A percentile compares a stretch with the other conserved stretches of the same genome.
Conservation (phyloP, 441 rosid species). For the Eutrema salsugineum region DNA sequence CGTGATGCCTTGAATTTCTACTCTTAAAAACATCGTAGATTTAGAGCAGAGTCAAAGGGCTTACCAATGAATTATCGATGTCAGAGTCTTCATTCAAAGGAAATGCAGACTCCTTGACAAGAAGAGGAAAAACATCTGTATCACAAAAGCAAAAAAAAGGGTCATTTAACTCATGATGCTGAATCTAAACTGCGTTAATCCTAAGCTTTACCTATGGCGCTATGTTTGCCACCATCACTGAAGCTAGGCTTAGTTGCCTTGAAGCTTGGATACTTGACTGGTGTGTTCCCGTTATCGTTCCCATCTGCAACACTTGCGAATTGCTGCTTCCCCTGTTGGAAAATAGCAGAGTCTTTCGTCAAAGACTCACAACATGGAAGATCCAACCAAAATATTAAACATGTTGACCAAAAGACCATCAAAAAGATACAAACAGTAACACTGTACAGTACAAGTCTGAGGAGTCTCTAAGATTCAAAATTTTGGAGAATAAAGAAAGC, state of each 20-base stretch:
- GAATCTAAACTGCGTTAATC: neutral
- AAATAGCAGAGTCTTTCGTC: neutral
- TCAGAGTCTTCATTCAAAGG: conserved; percentile 39
- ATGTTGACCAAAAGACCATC: neutral
- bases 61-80: conserved; percentile 42
- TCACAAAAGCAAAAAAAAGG: neutral
- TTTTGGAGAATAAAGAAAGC: neutral
- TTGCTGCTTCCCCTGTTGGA: conserved; percentile 39
- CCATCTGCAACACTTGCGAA: conserved; percentile 37
- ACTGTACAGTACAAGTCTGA: neutral
- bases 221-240: neutral
- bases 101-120: conserved; percentile 29
- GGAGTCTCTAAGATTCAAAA: neutral
- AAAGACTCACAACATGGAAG: neutral
- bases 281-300: conserved; percentile 30
- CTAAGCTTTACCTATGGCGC: neutral
- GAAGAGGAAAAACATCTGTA: conserved; percentile 29
- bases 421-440: neutral
- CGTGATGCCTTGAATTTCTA: neutral
- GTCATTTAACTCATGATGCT: neutral
- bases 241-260: conserved; percentile 41
- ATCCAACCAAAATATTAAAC: neutral
- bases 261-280: conserved; percentile 44
- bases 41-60: conserved; percentile 2
- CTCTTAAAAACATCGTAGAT: neutral